A percentile compares a stretch with the other conserved stretches of the same genome.
Evolutionary conservation across 352 stramenopile species (phyloP).

Genomic region (Blastocystis sp.): DNA sequence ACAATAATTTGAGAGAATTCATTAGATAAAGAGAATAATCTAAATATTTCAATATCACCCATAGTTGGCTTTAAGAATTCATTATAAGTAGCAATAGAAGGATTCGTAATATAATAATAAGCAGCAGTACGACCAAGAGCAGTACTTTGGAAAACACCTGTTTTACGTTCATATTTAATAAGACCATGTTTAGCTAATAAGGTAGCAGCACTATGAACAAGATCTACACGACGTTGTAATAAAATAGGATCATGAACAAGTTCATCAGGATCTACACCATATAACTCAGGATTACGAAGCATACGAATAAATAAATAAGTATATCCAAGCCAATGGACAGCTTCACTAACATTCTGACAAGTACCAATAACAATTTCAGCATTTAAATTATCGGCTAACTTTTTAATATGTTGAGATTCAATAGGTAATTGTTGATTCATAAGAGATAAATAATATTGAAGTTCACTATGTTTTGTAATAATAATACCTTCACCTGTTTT

Average conservation of each 20-base stretch:
- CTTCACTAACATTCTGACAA: conserved; percentile 73
- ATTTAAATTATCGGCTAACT: conserved; percentile 88
- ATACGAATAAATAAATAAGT: conserved; percentile 98
- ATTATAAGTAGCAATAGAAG: conserved; percentile 92
- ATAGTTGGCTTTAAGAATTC: conserved; percentile 92
- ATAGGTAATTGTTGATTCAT: conserved; percentile 98
- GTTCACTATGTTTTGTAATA: conserved; percentile 87
- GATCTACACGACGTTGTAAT: conserved; percentile 73
- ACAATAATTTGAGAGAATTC: conserved; percentile 97
- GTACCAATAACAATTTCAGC: conserved; percentile 90
- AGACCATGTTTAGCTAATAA: conserved; percentile 85
- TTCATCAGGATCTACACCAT: conserved; percentile 69
- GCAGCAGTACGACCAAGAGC: conserved; percentile 81
- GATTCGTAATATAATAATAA: conserved; percentile 96
- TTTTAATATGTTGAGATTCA: conserved; percentile 87
- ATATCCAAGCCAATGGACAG: conserved; percentile 91
- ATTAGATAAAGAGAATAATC: conserved; percentile 88
- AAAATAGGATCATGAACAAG: conserved; percentile 71
- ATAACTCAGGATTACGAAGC: conserved; percentile 82
- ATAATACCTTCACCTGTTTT: conserved; percentile 92
- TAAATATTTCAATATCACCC: conserved; percentile 96
- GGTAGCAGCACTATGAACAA: conserved; percentile 79
- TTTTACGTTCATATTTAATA: conserved; percentile 86
- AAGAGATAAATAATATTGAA: conserved; percentile 96
- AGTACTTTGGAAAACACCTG: conserved; percentile 79